Evolutionary conservation across 768 basidiomycete genomes (phyloP).

Genomic region (Phanerochaete carnosa): DNA sequence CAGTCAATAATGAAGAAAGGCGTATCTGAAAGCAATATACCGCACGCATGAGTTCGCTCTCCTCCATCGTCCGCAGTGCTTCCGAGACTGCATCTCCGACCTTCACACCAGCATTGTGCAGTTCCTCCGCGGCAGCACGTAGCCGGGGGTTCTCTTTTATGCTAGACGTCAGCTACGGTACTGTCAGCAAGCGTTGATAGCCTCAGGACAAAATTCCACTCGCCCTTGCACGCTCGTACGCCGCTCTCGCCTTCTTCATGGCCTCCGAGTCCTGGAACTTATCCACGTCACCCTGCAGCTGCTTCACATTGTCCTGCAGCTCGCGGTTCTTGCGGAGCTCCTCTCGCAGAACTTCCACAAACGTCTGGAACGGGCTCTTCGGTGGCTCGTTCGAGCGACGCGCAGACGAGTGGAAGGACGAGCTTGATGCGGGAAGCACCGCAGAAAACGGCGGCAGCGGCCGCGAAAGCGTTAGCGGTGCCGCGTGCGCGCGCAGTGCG

Average conservation of each 20-base stretch:
- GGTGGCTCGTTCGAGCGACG: conserved; percentile 59
- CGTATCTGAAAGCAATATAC: conserved; percentile 39
- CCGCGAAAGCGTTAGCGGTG: conserved; percentile 22
- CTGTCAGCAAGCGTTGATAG: not conserved
- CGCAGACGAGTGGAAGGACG: conserved; percentile 63
- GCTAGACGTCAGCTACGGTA: conserved; percentile 74
- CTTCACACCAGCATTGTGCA: conserved; percentile 85
- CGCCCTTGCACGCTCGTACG: conserved; percentile 94
- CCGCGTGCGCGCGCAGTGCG: conserved; percentile 18
- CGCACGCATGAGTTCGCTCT: conserved; percentile 87
- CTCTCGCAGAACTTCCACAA: conserved; percentile 90
- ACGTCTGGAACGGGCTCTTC: conserved; percentile 94
- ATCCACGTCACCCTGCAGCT: conserved; percentile 95
- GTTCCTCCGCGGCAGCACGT: conserved; percentile 89
- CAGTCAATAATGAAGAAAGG: not conserved
- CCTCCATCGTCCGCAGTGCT: conserved; percentile 90
- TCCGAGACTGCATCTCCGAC: conserved; percentile 93
- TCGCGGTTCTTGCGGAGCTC: conserved; percentile 93
- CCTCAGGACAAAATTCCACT: conserved; percentile 25
- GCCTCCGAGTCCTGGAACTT: conserved; percentile 97
- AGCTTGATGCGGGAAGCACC: conserved; percentile 7
- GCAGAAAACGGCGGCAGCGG: conserved; percentile 26
- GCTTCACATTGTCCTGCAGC: conserved; percentile 94
- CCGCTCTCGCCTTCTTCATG: conserved; percentile 86
- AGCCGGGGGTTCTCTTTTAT: conserved; percentile 95